Base-by-base conservation (phyloP, 2,329 filamentous ascomycete genomes). In the Seiridium unicorne region DNA sequence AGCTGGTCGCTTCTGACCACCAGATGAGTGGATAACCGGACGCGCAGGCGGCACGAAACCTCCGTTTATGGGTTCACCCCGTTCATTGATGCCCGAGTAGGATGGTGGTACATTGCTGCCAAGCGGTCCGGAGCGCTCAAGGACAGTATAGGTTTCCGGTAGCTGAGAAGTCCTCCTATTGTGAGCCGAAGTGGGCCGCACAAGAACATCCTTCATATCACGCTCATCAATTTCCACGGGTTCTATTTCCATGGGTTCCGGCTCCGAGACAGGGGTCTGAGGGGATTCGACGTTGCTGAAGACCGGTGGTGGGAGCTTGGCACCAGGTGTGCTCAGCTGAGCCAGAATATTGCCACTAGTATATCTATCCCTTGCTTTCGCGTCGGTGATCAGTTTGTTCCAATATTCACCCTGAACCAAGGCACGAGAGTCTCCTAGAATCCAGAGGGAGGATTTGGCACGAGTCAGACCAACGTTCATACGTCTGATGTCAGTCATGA, bases 391-490 rank as follows among this genome's bases (percentile, higher is more conserved):
- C 48, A 99, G 82, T 64, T 89, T 89, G 63, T 84, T 87, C 95
- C 96, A 99, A 75, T 92, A 97, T 70, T 95, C 87, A 62, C 95
- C 95, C 70, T 96, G 90, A 32, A 89, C 81, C 57, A 99, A 82
- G 40, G 93, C 92, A 60, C 89, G 84, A 0, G 95, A 95, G 74
- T 98, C 96, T 66, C 95, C 95, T 34, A 99, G 83, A 60, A 99
- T 94, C 91, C 94, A 99, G 8, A 99, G 83, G 40, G 94, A 97
- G 8, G 92, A 97, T 75, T 97, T 97, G 4, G 95, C 96, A 81
- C 95, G 90, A 31, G 95, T 99, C 62, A 99, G 82, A 78, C 95
- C 95, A 70, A 99, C 95, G 75, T 99, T 99, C 96, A 99, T 98
- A 82, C 95, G 94, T 61, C 95, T 88, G 71, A 99, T 97, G 73